Conservation (phyloP, 306 rosid species). For the Betula pendula region DNA sequence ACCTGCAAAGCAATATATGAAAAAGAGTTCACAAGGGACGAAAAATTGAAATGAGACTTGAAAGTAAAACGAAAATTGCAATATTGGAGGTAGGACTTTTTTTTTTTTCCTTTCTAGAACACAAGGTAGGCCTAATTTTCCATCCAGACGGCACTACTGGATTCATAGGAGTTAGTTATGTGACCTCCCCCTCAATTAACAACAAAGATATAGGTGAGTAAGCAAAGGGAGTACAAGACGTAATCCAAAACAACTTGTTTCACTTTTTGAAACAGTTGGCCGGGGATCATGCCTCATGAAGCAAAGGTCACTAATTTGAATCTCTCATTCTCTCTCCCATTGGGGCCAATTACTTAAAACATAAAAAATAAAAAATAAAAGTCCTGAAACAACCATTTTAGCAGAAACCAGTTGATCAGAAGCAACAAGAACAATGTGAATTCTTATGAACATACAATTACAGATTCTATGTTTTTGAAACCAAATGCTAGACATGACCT, state of each 20-base stretch:
- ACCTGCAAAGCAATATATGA: constrained; percentile 24
- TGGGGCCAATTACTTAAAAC: no score
- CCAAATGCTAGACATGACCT: neutral
- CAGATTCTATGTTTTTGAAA: neutral
- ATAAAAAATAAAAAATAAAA: no score
- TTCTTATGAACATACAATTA: neutral
- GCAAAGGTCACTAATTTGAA: no score
- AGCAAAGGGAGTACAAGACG: neutral
- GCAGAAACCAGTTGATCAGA: no score
- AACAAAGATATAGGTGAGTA: neutral
- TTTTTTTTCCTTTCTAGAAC: neutral
- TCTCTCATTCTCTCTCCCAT: no score
- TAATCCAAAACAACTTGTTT: neutral
- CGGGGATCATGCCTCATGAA: no score
- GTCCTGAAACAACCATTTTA: no score
- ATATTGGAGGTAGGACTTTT: neutral
- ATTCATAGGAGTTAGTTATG: neutral
- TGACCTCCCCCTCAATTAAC: neutral
- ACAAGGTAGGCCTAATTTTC: neutral
- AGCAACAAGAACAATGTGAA: neutral
- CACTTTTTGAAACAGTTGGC: no score
- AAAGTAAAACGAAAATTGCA: neutral
- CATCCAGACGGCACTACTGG: neutral
- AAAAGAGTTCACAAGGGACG: neutral
- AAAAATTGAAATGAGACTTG: neutral